Evolutionary conservation across 306 rosid genomes (phyloP).

Genomic region (Hippophae gyantsensis): DNA sequence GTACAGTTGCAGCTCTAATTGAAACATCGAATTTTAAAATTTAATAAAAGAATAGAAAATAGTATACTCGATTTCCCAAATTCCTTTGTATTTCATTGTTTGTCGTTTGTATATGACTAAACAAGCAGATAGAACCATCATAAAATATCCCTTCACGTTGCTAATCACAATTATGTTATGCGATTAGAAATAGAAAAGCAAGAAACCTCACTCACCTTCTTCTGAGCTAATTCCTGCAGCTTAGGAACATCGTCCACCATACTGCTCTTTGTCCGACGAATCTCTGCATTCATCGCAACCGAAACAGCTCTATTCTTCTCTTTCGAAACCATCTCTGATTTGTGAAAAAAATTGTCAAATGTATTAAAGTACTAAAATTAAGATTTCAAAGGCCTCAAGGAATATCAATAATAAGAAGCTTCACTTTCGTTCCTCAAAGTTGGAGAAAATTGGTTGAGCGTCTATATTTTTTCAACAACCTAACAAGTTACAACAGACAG

Average conservation of each 20-base stretch:
- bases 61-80: too few species aligned
- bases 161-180: too few species aligned
- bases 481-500: background rate
- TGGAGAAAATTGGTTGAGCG: background rate
- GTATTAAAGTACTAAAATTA: background rate
- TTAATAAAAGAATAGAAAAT: too few species aligned
- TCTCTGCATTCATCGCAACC: conserved; percentile 29
- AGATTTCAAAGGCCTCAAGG: too few species aligned
- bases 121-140: too few species aligned
- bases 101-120: too few species aligned
- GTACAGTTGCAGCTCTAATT: too few species aligned
- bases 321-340: conserved; percentile 23
- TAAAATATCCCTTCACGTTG: too few species aligned
- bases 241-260: conserved; percentile 79
- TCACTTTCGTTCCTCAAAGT: too few species aligned
- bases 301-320: conserved; percentile 38
- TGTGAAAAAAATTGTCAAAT: conserved; percentile 7
- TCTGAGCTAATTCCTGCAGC: conserved; percentile 47
- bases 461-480: background rate
- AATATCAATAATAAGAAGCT: background rate
- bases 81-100: too few species aligned
- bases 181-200: too few species aligned
- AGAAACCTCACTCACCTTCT: conserved; percentile 39
- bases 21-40: too few species aligned
- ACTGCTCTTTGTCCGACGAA: conserved; percentile 37